Conservation (phyloP, 2,329 filamentous ascomycete genomes). For the Fusarium keratoplasticum region DNA sequence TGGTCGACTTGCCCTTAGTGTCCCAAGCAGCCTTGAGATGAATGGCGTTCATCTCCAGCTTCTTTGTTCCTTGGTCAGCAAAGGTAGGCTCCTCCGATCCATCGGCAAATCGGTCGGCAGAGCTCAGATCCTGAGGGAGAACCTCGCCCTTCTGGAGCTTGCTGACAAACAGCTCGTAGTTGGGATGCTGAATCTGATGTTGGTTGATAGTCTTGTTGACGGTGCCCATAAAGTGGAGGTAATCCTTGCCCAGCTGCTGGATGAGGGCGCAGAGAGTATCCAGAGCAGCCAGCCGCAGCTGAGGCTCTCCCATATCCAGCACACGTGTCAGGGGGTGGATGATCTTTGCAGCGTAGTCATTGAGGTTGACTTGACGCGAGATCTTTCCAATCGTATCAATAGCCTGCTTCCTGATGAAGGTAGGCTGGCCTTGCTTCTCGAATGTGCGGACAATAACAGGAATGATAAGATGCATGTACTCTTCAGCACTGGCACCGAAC, state of each 20-base stretch:
- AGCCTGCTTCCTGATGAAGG: constrained; percentile 83
- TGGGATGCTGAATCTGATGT: constrained; percentile 86
- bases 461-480: constrained; percentile 99
- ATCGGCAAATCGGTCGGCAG: constrained; percentile 82
- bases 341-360: constrained; percentile 95
- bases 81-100: constrained; percentile 83
- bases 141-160: constrained; percentile 96
- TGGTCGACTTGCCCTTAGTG: constrained; percentile 94
- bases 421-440: constrained; percentile 85
- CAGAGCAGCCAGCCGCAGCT: constrained; percentile 82
- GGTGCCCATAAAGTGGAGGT: constrained; percentile 91
- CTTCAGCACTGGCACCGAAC: constrained; percentile 94
- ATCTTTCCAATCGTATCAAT: constrained; percentile 96
- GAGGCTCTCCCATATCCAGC: constrained; percentile 77
- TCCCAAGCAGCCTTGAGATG: constrained; percentile 98
- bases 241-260: constrained; percentile 95
- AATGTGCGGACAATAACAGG: constrained; percentile 95
- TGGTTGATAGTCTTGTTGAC: constrained; percentile 87
- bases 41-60: constrained; percentile 96
- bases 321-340: constrained; percentile 92
- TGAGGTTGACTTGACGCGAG: constrained; percentile 95
- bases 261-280: constrained; percentile 96
- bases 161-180: constrained; percentile 91
- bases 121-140: constrained; percentile 93
- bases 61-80: constrained; percentile 89